Base-by-base conservation (phyloP, 768 basidiomycete genomes). In the Filobasidium wieringae region DNA sequence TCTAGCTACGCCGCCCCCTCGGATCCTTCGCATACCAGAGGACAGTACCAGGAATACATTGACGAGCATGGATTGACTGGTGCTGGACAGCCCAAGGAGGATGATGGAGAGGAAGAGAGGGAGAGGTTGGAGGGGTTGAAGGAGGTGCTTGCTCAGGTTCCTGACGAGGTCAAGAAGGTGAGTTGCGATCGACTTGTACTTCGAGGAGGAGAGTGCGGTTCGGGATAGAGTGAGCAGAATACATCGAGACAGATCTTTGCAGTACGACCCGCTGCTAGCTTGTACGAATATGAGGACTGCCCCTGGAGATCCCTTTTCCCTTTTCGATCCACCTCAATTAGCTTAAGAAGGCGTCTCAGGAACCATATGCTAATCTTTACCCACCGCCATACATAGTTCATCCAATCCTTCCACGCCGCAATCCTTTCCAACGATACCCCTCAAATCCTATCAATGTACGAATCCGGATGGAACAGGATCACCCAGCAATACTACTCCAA, bases 401-500 rank as follows among this genome's bases (percentile, higher is more conserved):
- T 97, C 68, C 82, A 93, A 6, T 87, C 88, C 66, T 95, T 97
- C 74, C 87, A 93, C 70, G 83, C 93, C 79, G 86, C 91, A 22
- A 87, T 96, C 33, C 78, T 86, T 51, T 83, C 89, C 41, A 90
- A 92, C 72, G 93, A 96, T 74, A 80, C 95, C 2, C 78, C 83
- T 4, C 87, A 91, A 67, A 93, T 99, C 64, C 88, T 87, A 4
- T 79, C 85, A 22, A 88, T 91, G 52, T 99, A 99, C 69, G 92
- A 96, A 77, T 88, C 85, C 51, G 91, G 91, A 5, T 99, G 92
- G 92, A 93, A 91, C 75, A 84, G 87, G 62, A 83, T 92, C 70
- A 95, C 93, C 0, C 88, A 95, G 78, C 91, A 92, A 77, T 91
- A 86, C 77, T 99, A 95, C 68, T 74, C 88, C 6, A 88, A 86